A percentile compares a stretch with the other conserved stretches of the same genome.
Evolutionary conservation across 1,284 basidiomycete species (phyloP).

Genomic region (Trametes sp.): DNA sequence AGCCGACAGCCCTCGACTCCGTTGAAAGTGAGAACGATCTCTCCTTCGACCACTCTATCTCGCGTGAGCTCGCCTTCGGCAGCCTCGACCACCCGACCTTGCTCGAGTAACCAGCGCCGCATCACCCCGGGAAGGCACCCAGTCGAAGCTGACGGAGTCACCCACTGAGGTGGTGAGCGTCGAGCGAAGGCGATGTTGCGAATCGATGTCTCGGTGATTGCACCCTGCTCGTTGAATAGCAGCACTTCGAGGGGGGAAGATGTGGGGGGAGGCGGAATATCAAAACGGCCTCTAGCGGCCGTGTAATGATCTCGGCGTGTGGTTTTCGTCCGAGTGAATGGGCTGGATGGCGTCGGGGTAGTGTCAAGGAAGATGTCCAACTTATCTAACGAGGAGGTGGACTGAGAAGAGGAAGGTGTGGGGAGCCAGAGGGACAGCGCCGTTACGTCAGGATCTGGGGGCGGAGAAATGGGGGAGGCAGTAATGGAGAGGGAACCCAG

Average conservation of each 20-base stretch:
- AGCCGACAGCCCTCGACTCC: constrained; percentile 72
- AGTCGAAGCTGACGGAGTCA: constrained; percentile 63
- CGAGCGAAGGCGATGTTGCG: constrained; percentile 71
- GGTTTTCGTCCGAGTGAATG: constrained; percentile 74
- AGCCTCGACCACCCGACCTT: constrained; percentile 59
- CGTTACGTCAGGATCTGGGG: constrained; percentile 47
- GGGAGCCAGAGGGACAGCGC: constrained; percentile 31
- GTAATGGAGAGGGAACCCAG: constrained; percentile 54
- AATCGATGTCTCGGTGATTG: constrained; percentile 70
- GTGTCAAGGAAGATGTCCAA: constrained; percentile 61
- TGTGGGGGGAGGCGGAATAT: constrained; percentile 48
- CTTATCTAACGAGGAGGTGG: constrained; percentile 25
- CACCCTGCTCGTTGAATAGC: constrained; percentile 59
- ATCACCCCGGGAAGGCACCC: constrained; percentile 78
- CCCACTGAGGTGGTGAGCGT: constrained; percentile 52
- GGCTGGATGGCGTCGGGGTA: constrained; percentile 56
- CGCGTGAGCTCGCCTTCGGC: constrained; percentile 49
- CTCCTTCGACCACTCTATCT: constrained; percentile 57
- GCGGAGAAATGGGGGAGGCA: constrained; percentile 47
- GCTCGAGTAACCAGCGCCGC: constrained; percentile 68
- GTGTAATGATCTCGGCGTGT: constrained; percentile 66
- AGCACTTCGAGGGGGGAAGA: constrained; percentile 58
- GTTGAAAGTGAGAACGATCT: constrained; percentile 74
- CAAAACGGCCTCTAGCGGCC: constrained; percentile 61
- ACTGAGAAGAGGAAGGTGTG: constrained; percentile 12